Evolutionary conservation across 2,329 filamentous ascomycete species (phyloP).

Genomic region (Trichoderma sp.): DNA sequence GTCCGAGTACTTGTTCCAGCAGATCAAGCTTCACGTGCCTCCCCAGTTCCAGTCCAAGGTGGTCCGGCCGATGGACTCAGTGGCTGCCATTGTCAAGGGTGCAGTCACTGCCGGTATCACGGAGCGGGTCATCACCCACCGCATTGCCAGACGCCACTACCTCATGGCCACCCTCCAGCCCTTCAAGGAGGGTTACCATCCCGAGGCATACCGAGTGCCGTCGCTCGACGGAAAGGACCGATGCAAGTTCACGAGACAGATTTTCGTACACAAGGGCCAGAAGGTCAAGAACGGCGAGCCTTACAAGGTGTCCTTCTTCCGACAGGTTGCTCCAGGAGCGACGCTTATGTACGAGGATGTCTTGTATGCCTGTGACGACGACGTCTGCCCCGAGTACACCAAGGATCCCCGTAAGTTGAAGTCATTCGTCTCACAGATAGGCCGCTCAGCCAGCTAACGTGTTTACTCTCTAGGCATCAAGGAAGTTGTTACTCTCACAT

Average conservation of each 20-base stretch:
- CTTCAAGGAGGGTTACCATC: slow-evolving; percentile 98
- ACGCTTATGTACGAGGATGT: slow-evolving; percentile 99
- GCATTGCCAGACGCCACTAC: slow-evolving; percentile 95
- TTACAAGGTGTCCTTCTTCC: slow-evolving; percentile 98
- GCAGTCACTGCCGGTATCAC: slow-evolving; percentile 98
- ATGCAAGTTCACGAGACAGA: slow-evolving; percentile 98
- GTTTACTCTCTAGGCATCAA: slow-evolving; percentile 75
- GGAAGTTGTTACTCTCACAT: slow-evolving; percentile 96
- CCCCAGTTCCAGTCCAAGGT: slow-evolving; percentile 99
- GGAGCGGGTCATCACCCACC: slow-evolving; percentile 93
- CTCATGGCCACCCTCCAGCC: slow-evolving; percentile 98
- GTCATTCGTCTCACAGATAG: neutral
- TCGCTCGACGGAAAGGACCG: slow-evolving; percentile 95
- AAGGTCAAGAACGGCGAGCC: slow-evolving; percentile 99
- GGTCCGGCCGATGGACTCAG: slow-evolving; percentile 97
- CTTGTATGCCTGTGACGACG: slow-evolving; percentile 94
- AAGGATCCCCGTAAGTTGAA: slow-evolving; percentile 91
- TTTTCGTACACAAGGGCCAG: slow-evolving; percentile 98
- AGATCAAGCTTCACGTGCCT: slow-evolving; percentile 97
- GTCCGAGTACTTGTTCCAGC: slow-evolving; percentile 98
- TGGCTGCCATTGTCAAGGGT: slow-evolving; percentile 97
- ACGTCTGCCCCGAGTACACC: slow-evolving; percentile 97
- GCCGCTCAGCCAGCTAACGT: neutral
- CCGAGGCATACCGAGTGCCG: slow-evolving; percentile 95
- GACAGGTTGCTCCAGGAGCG: slow-evolving; percentile 93